These are phyloP conservation scores for Salix udensis DNA, from an alignment of 345 rosid species.

Conservation along the genomic window DNA sequence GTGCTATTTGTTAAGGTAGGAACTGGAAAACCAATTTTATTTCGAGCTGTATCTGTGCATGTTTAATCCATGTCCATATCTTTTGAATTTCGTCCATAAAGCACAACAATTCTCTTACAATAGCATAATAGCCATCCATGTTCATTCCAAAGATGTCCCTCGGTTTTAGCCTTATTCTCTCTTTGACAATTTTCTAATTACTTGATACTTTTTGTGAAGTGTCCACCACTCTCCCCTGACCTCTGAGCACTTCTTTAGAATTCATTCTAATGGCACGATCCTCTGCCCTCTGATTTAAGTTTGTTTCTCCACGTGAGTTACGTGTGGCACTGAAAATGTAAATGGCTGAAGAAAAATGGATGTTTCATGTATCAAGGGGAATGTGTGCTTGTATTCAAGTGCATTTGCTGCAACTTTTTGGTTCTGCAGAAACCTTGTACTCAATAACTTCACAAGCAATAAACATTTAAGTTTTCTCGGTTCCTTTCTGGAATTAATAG, in stretches of 20 bases:
- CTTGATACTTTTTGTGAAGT: background rate
- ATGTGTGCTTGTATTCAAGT: background rate
- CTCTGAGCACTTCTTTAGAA: background rate
- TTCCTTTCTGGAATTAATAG: too few relatives aligned
- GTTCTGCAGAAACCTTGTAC: background rate
- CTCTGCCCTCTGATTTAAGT: background rate
- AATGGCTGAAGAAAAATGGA: background rate
- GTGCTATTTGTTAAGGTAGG: too few relatives aligned
- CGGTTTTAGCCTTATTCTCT: background rate
- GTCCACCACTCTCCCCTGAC: background rate
- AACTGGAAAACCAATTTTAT: too few relatives aligned
- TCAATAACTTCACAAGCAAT: background rate
- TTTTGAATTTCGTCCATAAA: background rate
- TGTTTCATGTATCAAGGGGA: background rate
- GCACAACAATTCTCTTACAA: background rate
- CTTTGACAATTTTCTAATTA: background rate
- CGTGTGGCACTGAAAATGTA: background rate
- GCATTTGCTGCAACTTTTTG: background rate
- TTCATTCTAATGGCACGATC: background rate
- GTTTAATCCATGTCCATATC: background rate
- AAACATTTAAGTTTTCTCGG: too few relatives aligned
- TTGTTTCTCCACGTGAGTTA: background rate
- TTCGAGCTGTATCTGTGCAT: background rate
- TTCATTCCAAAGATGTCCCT: background rate
- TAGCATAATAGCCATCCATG: background rate